A percentile compares a stretch with the other conserved stretches of the same genome.
These are phyloP conservation scores for Pseudozyma thailandica DNA, from an alignment of 1,284 basidiomycete species.

Conservation along the genomic window DNA sequence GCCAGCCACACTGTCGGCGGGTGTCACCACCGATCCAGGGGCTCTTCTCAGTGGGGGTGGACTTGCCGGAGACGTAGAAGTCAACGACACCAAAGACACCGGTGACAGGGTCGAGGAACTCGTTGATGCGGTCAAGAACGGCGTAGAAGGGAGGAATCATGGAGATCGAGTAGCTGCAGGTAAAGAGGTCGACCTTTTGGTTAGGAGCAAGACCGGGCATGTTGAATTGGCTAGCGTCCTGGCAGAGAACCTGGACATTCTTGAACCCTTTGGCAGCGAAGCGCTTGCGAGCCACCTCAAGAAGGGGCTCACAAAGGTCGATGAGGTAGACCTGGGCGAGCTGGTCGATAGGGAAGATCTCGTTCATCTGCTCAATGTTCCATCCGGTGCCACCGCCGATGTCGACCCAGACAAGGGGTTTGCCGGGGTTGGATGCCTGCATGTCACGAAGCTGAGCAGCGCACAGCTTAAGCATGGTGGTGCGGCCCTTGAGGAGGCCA, in stretches of 20 bases:
- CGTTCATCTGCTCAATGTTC: slow-evolving; percentile 85
- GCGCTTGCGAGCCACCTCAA: slow-evolving; percentile 78
- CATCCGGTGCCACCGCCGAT: slow-evolving; percentile 84
- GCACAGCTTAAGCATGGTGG: slow-evolving; percentile 71
- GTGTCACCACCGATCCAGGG: slow-evolving; percentile 75
- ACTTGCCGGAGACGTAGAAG: slow-evolving; percentile 80
- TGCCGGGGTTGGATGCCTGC: slow-evolving; percentile 68
- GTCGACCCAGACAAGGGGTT: slow-evolving; percentile 80
- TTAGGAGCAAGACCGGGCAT: slow-evolving; percentile 71
- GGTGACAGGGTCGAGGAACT: slow-evolving; percentile 75
- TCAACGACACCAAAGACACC: slow-evolving; percentile 80
- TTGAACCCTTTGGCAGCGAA: slow-evolving; percentile 79
- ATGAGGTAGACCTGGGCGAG: slow-evolving; percentile 76
- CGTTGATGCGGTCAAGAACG: slow-evolving; percentile 78
- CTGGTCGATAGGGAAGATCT: slow-evolving; percentile 72
- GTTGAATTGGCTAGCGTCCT: slow-evolving; percentile 78
- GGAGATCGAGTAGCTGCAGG: slow-evolving; percentile 67
- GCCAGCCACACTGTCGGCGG: slow-evolving; percentile 78
- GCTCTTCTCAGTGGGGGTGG: slow-evolving; percentile 73
- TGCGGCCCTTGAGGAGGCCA: slow-evolving; percentile 64
- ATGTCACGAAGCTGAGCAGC: slow-evolving; percentile 76
- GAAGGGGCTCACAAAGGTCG: slow-evolving; percentile 80
- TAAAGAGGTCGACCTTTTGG: slow-evolving; percentile 66
- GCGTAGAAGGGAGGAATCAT: slow-evolving; percentile 78
- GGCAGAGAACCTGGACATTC: slow-evolving; percentile 79